Conservation (phyloP, 2,329 filamentous ascomycete species). For the Pseudogymnoascus sp. region DNA sequence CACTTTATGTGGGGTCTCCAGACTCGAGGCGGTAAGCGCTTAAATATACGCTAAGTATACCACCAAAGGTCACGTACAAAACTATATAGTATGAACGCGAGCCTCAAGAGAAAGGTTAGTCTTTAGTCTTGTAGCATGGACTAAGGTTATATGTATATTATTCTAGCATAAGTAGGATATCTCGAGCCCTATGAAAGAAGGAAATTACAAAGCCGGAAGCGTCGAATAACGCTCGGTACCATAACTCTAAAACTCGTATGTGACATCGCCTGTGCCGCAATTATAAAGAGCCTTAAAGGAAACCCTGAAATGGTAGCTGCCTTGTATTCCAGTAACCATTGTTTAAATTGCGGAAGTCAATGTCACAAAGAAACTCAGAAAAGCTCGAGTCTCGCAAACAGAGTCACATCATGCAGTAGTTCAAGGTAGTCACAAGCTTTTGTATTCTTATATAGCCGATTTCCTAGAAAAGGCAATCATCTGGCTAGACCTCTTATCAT, state of each 20-base stretch:
- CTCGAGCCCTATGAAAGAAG: neutral
- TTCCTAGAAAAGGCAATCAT: neutral
- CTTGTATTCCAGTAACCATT: neutral
- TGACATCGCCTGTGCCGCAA: neutral
- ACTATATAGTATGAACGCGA: conserved; percentile 1
- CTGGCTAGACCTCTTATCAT: neutral
- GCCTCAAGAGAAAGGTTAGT: neutral
- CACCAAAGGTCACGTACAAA: neutral
- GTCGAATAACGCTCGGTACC: neutral
- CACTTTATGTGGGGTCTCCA: neutral
- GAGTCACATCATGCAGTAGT: neutral
- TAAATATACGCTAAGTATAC: neutral
- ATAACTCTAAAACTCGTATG: neutral
- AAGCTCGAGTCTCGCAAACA: neutral
- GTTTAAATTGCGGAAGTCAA: neutral
- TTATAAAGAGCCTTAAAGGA: neutral
- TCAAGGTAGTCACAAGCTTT: neutral
- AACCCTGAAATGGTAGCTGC: neutral
- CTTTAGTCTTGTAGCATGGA: neutral
- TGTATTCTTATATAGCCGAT: conserved; percentile 2
- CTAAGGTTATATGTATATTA: neutral
- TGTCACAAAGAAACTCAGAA: neutral
- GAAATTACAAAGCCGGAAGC: neutral
- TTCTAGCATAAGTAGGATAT: neutral
- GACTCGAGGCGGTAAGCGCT: neutral